Evolutionary conservation across 352 stramenopile species (phyloP).

Genomic region (Phytopythium boreale): DNA sequence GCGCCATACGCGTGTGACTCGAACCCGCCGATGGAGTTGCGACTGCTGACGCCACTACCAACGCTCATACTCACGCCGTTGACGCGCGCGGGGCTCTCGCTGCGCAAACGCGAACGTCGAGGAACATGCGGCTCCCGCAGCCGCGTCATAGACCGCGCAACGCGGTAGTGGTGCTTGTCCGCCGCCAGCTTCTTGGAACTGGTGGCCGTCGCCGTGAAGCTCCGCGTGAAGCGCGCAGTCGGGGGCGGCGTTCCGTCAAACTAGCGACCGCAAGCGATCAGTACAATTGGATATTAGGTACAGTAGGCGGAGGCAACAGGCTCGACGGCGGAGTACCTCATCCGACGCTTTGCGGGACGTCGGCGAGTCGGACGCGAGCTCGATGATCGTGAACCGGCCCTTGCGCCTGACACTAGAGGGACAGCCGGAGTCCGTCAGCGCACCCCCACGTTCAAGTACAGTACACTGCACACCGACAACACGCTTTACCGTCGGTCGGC

Average conservation of each 20-base stretch:
- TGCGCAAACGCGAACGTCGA: conserved; percentile 37
- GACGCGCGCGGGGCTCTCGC: conserved; percentile 39
- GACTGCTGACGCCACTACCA: conserved; percentile 17
- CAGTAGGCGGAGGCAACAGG: not conserved
- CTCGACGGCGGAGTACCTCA: conserved; percentile 24
- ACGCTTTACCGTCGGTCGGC: conserved; percentile 24
- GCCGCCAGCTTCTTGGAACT: conserved; percentile 20
- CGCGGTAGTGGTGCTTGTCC: conserved; percentile 19
- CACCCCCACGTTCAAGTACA: no score
- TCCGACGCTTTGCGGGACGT: conserved; percentile 49
- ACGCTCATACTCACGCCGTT: conserved; percentile 8
- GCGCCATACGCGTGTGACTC: conserved; percentile 4
- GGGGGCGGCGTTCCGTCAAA: conserved; percentile 5
- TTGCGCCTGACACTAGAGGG: conserved; percentile 58
- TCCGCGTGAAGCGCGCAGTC: conserved; percentile 20
- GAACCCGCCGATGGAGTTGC: conserved; percentile 3
- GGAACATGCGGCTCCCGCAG: conserved; percentile 19
- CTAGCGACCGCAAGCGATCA: not conserved
- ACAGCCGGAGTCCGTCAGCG: conserved; percentile 6
- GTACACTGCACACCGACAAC: no score
- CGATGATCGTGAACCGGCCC: conserved; percentile 85
- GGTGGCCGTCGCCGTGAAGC: conserved; percentile 13
- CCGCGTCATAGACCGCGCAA: conserved; percentile 35
- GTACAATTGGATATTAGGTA: not conserved
- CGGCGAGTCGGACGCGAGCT: conserved; percentile 62